phyloP scores from a whole-genome alignment of 83 land plant genomes.

The Thuja plicata region DNA sequence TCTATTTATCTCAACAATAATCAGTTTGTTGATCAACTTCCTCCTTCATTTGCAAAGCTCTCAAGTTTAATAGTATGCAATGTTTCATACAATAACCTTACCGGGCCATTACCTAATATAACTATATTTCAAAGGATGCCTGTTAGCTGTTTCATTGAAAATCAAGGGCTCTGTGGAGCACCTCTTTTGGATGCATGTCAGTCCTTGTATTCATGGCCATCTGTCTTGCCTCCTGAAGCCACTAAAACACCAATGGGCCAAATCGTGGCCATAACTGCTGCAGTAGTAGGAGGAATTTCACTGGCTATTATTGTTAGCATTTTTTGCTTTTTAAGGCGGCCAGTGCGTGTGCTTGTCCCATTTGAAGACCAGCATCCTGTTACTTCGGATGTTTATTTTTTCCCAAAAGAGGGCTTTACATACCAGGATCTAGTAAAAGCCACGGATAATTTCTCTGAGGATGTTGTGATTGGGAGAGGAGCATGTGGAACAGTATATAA shows the following conservation, averaged over 20 bases:
- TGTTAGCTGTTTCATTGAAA: conserved; percentile 43
- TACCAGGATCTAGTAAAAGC: conserved; percentile 39
- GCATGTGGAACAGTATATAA: conserved; percentile 55
- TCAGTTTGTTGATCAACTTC: conserved; percentile 56
- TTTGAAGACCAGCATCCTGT: conserved; percentile 37
- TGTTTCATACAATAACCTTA: conserved; percentile 70
- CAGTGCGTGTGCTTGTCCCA: conserved; percentile 31
- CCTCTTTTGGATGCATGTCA: conserved; percentile 33
- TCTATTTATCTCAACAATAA: conserved; percentile 46
- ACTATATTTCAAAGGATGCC: conserved; percentile 43
- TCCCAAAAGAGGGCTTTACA: conserved; percentile 37
- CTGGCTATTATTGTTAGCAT: conserved; percentile 41
- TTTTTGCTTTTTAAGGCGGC: conserved; percentile 30
- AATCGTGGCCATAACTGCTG: conserved; percentile 39
- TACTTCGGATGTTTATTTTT: conserved; percentile 21
- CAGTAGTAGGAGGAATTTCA: conserved; percentile 48
- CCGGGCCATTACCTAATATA: conserved; percentile 62
- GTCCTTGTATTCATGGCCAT: background rate
- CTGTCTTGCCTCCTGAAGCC: conserved; percentile 3
- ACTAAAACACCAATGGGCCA: conserved; percentile 19
- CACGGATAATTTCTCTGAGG: conserved; percentile 39
- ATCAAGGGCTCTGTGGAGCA: conserved; percentile 64
- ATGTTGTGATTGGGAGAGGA: conserved; percentile 40
- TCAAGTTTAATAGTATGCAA: conserved; percentile 61
- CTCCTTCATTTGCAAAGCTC: conserved; percentile 38